A percentile compares a stretch with the other conserved stretches of the same genome.
Evolutionary conservation across 306 rosid species (phyloP).

Genomic region (Dalbergia oliveri): DNA sequence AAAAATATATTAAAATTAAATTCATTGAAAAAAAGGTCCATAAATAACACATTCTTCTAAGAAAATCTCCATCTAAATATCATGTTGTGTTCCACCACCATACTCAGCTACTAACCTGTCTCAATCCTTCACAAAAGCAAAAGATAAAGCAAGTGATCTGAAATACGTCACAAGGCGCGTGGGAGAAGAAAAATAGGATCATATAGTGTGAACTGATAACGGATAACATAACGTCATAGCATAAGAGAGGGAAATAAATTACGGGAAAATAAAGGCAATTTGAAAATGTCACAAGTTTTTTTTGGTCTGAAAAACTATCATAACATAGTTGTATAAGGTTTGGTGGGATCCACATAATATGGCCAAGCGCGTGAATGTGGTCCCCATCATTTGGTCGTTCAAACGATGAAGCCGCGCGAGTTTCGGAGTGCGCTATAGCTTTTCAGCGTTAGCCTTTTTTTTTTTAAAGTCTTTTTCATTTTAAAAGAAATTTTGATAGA

Average conservation of each 20-base stretch:
- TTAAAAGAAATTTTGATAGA: too few relatives aligned
- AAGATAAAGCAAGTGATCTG: not conserved
- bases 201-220: not conserved
- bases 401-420: constrained; percentile 40
- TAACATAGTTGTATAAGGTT: not conserved
- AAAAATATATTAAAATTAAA: not conserved
- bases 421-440: constrained; percentile 1
- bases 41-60: too few relatives aligned
- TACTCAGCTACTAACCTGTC: too few relatives aligned
- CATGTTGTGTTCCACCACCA: not conserved
- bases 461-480: too few relatives aligned
- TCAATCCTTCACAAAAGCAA: not conserved
- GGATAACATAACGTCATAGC: not conserved
- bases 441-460: not conserved
- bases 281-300: not conserved
- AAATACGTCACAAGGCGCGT: not conserved
- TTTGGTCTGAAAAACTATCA: not conserved
- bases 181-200: not conserved
- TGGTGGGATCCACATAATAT: constrained; percentile 31
- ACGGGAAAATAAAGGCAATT: not conserved
- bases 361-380: constrained; percentile 71
- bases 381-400: constrained; percentile 41
- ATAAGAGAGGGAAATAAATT: not conserved
- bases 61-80: not conserved
- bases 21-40: not conserved